Evolutionary conservation across 768 basidiomycete genomes (phyloP).

Genomic region (Candolleomyces eurysporus): DNA sequence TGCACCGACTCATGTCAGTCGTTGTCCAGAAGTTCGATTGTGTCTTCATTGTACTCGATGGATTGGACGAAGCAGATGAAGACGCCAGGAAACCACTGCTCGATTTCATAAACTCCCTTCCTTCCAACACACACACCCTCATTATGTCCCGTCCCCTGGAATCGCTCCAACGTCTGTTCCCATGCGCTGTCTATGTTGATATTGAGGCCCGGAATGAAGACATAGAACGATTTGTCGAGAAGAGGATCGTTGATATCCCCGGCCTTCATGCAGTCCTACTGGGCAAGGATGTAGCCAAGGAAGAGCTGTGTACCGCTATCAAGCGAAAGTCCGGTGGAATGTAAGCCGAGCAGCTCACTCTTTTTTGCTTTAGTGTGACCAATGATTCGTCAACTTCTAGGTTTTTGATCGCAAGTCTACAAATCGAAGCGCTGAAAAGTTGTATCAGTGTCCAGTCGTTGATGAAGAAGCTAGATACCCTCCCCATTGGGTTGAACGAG

Average conservation of each 20-base stretch:
- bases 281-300: not conserved
- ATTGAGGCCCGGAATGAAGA: not conserved
- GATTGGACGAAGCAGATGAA: not conserved
- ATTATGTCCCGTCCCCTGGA: slow-evolving; percentile 4
- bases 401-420: slow-evolving; percentile 2
- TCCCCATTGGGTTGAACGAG: not conserved
- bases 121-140: not conserved
- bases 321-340: slow-evolving; percentile 2
- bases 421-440: not conserved
- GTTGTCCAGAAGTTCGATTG: not conserved
- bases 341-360: not conserved
- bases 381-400: not conserved
- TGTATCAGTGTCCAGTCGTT: not conserved
- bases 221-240: not conserved
- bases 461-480: not conserved
- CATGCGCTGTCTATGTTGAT: not conserved
- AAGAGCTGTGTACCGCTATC: not conserved
- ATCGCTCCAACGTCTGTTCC: not conserved
- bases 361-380: not conserved
- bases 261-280: not conserved
- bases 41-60: not conserved
- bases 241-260: not conserved
- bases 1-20: not conserved
- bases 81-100: not conserved
- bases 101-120: not conserved